phyloP scores from a whole-genome alignment of 371 early-diverging fungal genomes.

The Rhizopus delemar region DNA sequence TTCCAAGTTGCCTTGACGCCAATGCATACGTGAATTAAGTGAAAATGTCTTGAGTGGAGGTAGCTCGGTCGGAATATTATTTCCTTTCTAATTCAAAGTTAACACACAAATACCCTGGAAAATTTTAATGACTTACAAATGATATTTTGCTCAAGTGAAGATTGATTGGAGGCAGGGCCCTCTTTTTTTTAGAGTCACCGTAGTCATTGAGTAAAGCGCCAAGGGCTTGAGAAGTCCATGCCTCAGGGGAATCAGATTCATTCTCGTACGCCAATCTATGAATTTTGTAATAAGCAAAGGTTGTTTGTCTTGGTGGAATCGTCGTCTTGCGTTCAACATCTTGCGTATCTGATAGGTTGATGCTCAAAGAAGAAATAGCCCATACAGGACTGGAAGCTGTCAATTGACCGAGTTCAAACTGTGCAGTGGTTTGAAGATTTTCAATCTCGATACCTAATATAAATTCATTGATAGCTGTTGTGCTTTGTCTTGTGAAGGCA shows the following conservation, averaged over 20 bases:
- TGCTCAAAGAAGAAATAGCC: conserved; percentile 63
- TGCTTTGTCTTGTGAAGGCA: conserved; percentile 89
- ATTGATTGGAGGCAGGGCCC: conserved; percentile 36
- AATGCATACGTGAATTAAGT: conserved; percentile 69
- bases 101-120: neutral
- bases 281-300: conserved; percentile 66
- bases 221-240: conserved; percentile 52
- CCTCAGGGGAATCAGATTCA: conserved; percentile 44
- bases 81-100: conserved; percentile 37
- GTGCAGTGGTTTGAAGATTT: conserved; percentile 64
- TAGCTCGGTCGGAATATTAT: conserved; percentile 46
- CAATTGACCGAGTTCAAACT: conserved; percentile 70
- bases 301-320: conserved; percentile 63
- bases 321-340: conserved; percentile 42
- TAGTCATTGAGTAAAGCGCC: conserved; percentile 42
- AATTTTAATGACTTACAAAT: conserved; percentile 42
- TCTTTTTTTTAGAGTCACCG: conserved; percentile 16
- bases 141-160: conserved; percentile 43
- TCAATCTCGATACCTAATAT: conserved; percentile 89
- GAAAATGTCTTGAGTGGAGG: conserved; percentile 67
- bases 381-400: conserved; percentile 75
- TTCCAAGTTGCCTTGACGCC: conserved; percentile 65
- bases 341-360: conserved; percentile 27
- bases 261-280: conserved; percentile 15
- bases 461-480: conserved; percentile 71